Base-by-base conservation (phyloP, 495 filamentous ascomycete species). In the Chlorociboria aeruginascens region DNA sequence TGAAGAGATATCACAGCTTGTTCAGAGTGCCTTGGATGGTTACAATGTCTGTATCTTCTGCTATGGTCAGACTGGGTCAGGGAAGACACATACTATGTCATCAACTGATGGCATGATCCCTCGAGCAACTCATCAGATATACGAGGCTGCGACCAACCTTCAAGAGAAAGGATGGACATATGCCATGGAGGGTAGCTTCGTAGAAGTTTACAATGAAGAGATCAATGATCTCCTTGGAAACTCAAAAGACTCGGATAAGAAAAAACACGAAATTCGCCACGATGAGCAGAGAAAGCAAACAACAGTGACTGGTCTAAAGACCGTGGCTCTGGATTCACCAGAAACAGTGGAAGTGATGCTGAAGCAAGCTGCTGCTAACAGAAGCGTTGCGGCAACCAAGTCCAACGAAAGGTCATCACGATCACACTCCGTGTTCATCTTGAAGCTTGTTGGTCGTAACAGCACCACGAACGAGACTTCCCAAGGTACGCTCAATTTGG, bases 21-120 rank as follows among this genome's bases (percentile, higher is more conserved):
- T 99, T 10, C 92, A 99, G 67, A 89, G 83, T 53, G 93, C 93
- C 1, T 71, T 99, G 39, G 92, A 99, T 61, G 92, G 92, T 12
- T 97, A 96, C 66, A 99, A 99, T 60, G 92, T 99, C 32, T 96
- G 90, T 65, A 97, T 99, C 53, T 95, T 99, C 69, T 96, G 89
- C 62, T 99, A 99, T 61, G 92, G 92, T 32, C 92, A 99, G 61
- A 98, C 92, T 3, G 92, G 92, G 3, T 90, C 89, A 32, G 92
- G 92, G 38, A 98, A 98, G 70, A 98, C 92, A 0, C 83, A 81
- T 57, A 97, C 93, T 16, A 99, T 99, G 92, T 90, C 86, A 33
- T 85, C 89, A 0, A 56, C 66, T 3, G 88, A 97, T 58, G 92
- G 92, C 50, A 96, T 99, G 82, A 99, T 99, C 48, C 93, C 92